Evolutionary conservation across 2,329 filamentous ascomycete species (phyloP).

Genomic region (Aspergillus felis): DNA sequence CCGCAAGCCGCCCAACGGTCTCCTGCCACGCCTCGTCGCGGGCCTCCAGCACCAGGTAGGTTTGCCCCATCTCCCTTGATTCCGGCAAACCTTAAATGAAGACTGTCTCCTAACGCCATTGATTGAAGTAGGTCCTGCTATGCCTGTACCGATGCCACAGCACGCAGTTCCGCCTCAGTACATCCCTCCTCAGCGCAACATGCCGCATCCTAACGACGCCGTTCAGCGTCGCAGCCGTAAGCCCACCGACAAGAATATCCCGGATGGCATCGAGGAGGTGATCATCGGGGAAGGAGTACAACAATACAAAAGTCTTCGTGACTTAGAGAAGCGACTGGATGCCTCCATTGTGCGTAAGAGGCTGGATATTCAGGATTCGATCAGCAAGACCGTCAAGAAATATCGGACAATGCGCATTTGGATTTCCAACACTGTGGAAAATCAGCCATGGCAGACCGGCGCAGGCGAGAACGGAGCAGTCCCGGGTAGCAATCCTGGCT

Average conservation of each 20-base stretch:
- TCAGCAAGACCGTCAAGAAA: slow-evolving; percentile 71
- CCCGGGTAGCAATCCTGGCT: slow-evolving; percentile 31
- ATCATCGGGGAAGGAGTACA: slow-evolving; percentile 77
- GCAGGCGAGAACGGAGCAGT: slow-evolving; percentile 76
- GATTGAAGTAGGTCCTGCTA: slow-evolving; percentile 21
- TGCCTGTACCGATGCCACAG: slow-evolving; percentile 35
- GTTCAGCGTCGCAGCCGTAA: slow-evolving; percentile 79
- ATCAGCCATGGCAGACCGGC: slow-evolving; percentile 89
- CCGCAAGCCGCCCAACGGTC: slow-evolving; percentile 38
- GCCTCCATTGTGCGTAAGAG: slow-evolving; percentile 92
- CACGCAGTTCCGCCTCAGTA: slow-evolving; percentile 38
- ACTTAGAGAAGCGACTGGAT: slow-evolving; percentile 83
- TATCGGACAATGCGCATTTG: slow-evolving; percentile 85
- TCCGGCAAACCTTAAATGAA: slow-evolving; percentile 7
- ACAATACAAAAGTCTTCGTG: slow-evolving; percentile 78
- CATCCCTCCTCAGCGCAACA: slow-evolving; percentile 34
- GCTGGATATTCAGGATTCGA: slow-evolving; percentile 80
- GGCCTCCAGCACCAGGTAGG: slow-evolving; percentile 36
- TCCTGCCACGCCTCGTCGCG: slow-evolving; percentile 41
- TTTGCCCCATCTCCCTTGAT: slow-evolving; percentile 14
- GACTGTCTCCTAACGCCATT: slow-evolving; percentile 12
- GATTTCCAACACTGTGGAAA: slow-evolving; percentile 91
- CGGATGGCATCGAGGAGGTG: slow-evolving; percentile 80
- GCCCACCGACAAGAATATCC: slow-evolving; percentile 91
- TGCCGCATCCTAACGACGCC: slow-evolving; percentile 36